Conservation (phyloP, 1,139 yeast genomes). For the Debaryomyces robertsiae region DNA sequence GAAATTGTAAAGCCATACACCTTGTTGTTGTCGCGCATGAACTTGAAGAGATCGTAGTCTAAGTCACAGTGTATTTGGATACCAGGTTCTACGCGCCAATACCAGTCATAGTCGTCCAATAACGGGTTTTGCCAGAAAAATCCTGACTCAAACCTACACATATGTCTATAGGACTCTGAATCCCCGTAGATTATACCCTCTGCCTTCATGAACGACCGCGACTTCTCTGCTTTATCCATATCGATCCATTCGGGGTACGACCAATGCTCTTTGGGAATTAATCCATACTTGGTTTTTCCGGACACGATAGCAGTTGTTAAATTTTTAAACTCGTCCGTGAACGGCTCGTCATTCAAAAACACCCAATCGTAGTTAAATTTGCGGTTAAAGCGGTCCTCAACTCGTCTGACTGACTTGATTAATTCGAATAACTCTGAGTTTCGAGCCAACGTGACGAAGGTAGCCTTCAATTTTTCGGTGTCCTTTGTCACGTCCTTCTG, state of each 20-base stretch:
- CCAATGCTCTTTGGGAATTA: conserved; percentile 69
- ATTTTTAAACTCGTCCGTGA: conserved; percentile 57
- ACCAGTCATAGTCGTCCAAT: conserved; percentile 59
- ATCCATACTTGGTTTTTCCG: conserved; percentile 65
- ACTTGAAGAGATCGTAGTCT: conserved; percentile 63
- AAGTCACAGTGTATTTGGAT: conserved; percentile 64
- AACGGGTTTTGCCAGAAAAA: conserved; percentile 61
- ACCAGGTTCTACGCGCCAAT: conserved; percentile 77
- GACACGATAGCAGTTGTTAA: conserved; percentile 51
- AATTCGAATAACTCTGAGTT: conserved; percentile 68
- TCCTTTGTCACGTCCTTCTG: background rate
- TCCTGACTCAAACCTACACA: conserved; percentile 76
- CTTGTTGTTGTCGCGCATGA: conserved; percentile 60
- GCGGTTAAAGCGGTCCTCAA: conserved; percentile 73
- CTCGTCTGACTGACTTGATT: conserved; percentile 61
- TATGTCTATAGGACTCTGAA: conserved; percentile 67
- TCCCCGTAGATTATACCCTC: conserved; percentile 62
- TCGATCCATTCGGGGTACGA: conserved; percentile 73
- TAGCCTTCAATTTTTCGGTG: conserved; percentile 53
- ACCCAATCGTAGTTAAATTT: conserved; percentile 79
- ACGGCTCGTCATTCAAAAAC: conserved; percentile 67
- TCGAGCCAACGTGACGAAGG: conserved; percentile 61
- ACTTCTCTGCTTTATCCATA: conserved; percentile 51
- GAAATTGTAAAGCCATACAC: conserved; percentile 69
- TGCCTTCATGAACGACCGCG: conserved; percentile 50